Base-by-base conservation (phyloP, 129 eudicot species). In the Flaveria linearis region DNA sequence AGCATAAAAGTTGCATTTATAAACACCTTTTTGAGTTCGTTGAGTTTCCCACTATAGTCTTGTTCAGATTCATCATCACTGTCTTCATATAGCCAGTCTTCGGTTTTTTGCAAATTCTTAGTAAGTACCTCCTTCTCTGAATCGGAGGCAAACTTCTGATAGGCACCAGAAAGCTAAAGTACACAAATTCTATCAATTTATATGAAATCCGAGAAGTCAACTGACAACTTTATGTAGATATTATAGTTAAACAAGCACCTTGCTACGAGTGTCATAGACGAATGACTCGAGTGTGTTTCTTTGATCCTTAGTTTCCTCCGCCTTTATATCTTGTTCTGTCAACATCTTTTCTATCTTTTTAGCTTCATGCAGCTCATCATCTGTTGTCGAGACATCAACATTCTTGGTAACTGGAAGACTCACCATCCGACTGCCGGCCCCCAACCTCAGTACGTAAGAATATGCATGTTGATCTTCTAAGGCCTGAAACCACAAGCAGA, bases 61-160 rank as follows among this genome's bases (percentile, higher is more conserved):
- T 74, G 46, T 78, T 89, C 96, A 56, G 90, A 66, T 79, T 94
- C 96, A 76, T 94, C 96, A 73, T 94, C 93, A 55, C 94, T 96
- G 36, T 91, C 97, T 84, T 87, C 97, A 66, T 91, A 91, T 25
- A 94, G 92, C 98, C 97, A 94, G 9, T 91, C 97, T 69, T 94
- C 99, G 0, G 90, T 91, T 53, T 86, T 84, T 81, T 89, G 99
- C 75, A 91, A 75, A 51, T 45, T 81, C 63, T 73, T 72, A 58
- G 89, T 78, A 60, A 94, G 76, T 8, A 51, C 84, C 46, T 87
- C 93, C 84, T 77, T 86, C 80, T 94, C 99, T 33, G 80, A 50
- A 60, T 84, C 90, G 0, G 90, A 70, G 51, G 85, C 89, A 76
- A 84, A 84, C 77, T 84, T 88, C 78, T 77, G 83, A 64, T 85